Percentiles rank a stretch among this genome's conserved stretches.
Conservation (phyloP, 1,284 basidiomycete species). For the Cystobasidiaceae sp. region DNA sequence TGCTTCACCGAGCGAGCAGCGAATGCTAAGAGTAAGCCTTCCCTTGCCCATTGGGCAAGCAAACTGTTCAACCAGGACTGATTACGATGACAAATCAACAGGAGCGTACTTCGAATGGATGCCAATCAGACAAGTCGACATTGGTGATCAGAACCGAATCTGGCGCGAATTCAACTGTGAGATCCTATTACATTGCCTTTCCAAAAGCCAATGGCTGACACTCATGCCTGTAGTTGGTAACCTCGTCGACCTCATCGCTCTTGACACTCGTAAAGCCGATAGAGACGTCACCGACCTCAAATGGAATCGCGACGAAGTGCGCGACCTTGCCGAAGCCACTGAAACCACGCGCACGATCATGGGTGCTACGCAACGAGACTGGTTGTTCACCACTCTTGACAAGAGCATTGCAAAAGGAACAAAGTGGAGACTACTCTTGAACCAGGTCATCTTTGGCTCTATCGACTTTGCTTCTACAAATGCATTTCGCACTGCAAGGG, state of each 20-base stretch:
- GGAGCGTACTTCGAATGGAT: constrained; percentile 62
- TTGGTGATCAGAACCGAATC: constrained; percentile 59
- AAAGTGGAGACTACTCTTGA: constrained; percentile 56
- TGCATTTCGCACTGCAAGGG: too few species aligned
- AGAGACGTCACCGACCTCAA: constrained; percentile 61
- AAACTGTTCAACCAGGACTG: not conserved
- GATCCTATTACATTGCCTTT: too few species aligned
- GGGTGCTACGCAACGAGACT: too few species aligned
- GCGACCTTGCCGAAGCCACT: constrained; percentile 51
- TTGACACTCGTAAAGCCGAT: constrained; percentile 64
- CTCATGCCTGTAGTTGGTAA: too few species aligned
- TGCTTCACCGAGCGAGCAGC: constrained; percentile 60
- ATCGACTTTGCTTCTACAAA: too few species aligned
- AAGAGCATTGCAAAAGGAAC: too few species aligned
- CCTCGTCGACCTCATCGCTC: constrained; percentile 53
- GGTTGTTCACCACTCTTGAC: too few species aligned
- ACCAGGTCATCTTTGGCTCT: too few species aligned
- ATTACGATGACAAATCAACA: too few species aligned
- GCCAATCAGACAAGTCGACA: constrained; percentile 61
- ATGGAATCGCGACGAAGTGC: constrained; percentile 57
- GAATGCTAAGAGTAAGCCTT: constrained; percentile 58
- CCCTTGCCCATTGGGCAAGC: constrained; percentile 46
- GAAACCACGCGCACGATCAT: too few species aligned
- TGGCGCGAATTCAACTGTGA: constrained; percentile 65
- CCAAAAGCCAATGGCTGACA: too few species aligned